Evolutionary conservation across 768 basidiomycete genomes (phyloP).

Genomic region (Exsudoporus frostii): DNA sequence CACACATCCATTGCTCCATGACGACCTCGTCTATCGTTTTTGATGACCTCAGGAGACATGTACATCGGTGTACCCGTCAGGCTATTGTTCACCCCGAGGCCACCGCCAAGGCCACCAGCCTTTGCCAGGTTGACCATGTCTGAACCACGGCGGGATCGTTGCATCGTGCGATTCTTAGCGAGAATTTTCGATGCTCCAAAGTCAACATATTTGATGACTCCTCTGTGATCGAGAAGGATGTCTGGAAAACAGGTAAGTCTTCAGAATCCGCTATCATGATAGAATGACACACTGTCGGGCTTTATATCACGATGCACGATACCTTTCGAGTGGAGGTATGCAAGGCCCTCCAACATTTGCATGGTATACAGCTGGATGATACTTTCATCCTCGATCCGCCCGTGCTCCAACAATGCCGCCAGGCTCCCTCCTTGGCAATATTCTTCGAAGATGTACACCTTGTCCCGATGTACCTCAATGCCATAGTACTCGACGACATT

Average conservation of each 20-base stretch:
- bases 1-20: conserved; percentile 98
- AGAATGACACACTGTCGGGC: conserved; percentile 80
- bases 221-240: conserved; percentile 84
- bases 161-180: conserved; percentile 82
- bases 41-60: conserved; percentile 98
- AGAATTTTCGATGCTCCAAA: conserved; percentile 97
- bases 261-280: not conserved
- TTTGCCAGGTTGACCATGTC: conserved; percentile 37
- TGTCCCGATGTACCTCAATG: conserved; percentile 97
- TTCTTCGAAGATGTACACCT: conserved; percentile 98
- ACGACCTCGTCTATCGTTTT: conserved; percentile 83
- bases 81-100: conserved; percentile 69
- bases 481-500: conserved; percentile 99
- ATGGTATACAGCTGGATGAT: conserved; percentile 94
- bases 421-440: conserved; percentile 96
- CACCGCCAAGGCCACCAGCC: conserved; percentile 34
- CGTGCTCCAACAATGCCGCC: conserved; percentile 84
- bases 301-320: conserved; percentile 98
- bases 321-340: conserved; percentile 88
- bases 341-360: conserved; percentile 94
- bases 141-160: conserved; percentile 58
- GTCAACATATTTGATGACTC: conserved; percentile 95
- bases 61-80: conserved; percentile 99
- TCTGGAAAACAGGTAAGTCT: conserved; percentile 49
- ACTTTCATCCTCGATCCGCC: conserved; percentile 94